Percentiles rank a stretch among this genome's conserved stretches.
phyloP scores from a whole-genome alignment of 2,329 filamentous ascomycete genomes.

The Stromatinia cepivora region DNA sequence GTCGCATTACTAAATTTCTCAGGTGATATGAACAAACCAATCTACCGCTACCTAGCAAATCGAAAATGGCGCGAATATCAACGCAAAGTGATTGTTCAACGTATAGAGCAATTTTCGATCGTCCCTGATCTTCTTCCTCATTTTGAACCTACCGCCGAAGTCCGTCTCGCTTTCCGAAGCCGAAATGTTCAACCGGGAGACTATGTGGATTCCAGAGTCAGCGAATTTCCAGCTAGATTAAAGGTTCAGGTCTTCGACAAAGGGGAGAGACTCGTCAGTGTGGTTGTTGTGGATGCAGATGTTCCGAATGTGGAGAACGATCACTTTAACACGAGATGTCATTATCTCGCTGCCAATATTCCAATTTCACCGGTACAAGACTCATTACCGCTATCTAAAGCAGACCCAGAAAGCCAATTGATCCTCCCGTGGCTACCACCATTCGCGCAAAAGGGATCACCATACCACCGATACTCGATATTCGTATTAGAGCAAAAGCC shows the following conservation, averaged over 20 bases:
- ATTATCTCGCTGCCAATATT: constrained; percentile 80
- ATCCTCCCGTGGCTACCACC: constrained; percentile 81
- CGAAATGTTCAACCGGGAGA: constrained; percentile 72
- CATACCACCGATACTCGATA: constrained; percentile 85
- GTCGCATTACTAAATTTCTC: constrained; percentile 15
- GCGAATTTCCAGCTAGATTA: constrained; percentile 72
- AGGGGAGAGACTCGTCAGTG: constrained; percentile 77
- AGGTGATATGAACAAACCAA: constrained; percentile 96
- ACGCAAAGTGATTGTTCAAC: constrained; percentile 76
- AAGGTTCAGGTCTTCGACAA: constrained; percentile 82
- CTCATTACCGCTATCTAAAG: constrained; percentile 63
- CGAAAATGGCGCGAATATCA: constrained; percentile 85
- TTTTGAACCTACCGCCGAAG: constrained; percentile 75
- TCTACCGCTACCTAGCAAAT: constrained; percentile 88
- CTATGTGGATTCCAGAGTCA: constrained; percentile 72
- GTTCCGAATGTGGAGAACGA: constrained; percentile 78
- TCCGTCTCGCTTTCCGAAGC: constrained; percentile 76
- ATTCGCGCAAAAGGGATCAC: constrained; percentile 83
- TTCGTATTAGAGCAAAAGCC: constrained; percentile 79
- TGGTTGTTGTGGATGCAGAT: constrained; percentile 87
- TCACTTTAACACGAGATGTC: constrained; percentile 76
- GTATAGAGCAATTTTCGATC: constrained; percentile 82
- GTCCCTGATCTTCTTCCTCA: constrained; percentile 84
- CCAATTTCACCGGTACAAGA: constrained; percentile 60
- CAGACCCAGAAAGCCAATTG: constrained; percentile 61